phyloP scores from a whole-genome alignment of 1,284 basidiomycete genomes.

The Heterobasidion annosum region DNA sequence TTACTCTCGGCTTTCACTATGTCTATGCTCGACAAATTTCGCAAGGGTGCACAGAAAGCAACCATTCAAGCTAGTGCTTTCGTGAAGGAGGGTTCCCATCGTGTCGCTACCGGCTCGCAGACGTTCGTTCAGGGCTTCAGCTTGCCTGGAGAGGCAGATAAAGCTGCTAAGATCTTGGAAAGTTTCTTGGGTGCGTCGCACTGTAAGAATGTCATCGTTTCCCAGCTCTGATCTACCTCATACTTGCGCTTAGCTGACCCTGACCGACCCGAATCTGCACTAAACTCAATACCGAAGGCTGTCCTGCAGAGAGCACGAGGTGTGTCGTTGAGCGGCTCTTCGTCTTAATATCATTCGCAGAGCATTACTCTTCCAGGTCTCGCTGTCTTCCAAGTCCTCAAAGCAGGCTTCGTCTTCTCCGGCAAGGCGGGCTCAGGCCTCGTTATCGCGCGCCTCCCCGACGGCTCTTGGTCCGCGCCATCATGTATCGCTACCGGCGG shows the following conservation, averaged over 20 bases:
- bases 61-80: constrained; percentile 73
- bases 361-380: constrained; percentile 46
- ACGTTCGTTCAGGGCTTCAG: constrained; percentile 79
- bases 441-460: constrained; percentile 89
- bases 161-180: constrained; percentile 85
- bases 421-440: constrained; percentile 94
- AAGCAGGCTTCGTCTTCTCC: constrained; percentile 93
- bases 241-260: constrained; percentile 67
- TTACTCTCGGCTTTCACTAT: constrained; percentile 16
- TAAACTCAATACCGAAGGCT: constrained; percentile 93
- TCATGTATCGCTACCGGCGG: constrained; percentile 97
- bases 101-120: constrained; percentile 62
- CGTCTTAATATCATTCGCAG: not conserved
- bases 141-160: constrained; percentile 82
- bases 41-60: constrained; percentile 72
- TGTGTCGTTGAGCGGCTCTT: constrained; percentile 20
- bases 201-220: too few species aligned
- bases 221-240: not conserved
- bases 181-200: constrained; percentile 75
- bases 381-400: constrained; percentile 92
- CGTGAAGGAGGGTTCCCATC: constrained; percentile 52
- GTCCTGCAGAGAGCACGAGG: constrained; percentile 87
- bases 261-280: constrained; percentile 78
- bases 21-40: constrained; percentile 77
- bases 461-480: constrained; percentile 96